Evolutionary conservation across 2,329 filamentous ascomycete species (phyloP), one percentile per base, ranked within the genome.

Genomic region (Mollisiaceae sp.): DNA sequence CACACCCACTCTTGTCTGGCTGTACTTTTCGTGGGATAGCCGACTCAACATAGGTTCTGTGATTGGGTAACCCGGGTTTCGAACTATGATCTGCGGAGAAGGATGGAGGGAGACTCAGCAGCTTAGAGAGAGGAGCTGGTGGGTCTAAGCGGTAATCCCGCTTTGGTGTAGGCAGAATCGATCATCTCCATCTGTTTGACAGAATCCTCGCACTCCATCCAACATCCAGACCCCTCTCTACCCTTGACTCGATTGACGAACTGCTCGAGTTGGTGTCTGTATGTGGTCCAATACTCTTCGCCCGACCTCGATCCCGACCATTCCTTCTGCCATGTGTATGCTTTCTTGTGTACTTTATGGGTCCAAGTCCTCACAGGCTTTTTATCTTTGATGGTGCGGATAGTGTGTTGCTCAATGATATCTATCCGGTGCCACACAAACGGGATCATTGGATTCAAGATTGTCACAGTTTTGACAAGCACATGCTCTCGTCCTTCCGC

Each of bases 201-300:
- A 32, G 77, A 81, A 65, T 83, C 81, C 59, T 81, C 78, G 1
- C 69, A 70, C 18, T 73, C 70, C 8, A 84, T 73, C 80, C 82
- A 83, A 2, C 76, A 64, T 0, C 74, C 76, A 4, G 77, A 73
- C 8, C 75, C 76, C 61, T 78, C 65, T 1, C 78, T 73, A 0
- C 79, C 79, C 55, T 77, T 78, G 56, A 84, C 68, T 38, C 72
- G 74, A 72, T 83, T 79, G 14, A 84, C 80, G 69, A 85, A 85
- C 65, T 79, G 76, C 72, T 84, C 81, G 36, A 85, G 75, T 75
- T 81, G 78, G 69, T 82, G 75, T 8, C 80, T 76, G 70, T 82
- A 83, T 15, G 79, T 78, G 36, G 76, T 74, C 82, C 81, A 83
- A 62, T 73, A 79, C 1, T 70, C 69, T 71, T 79, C 75, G 58